Conservation (phyloP, 768 basidiomycete species). For the Tylopilus vinaceipallidus region DNA sequence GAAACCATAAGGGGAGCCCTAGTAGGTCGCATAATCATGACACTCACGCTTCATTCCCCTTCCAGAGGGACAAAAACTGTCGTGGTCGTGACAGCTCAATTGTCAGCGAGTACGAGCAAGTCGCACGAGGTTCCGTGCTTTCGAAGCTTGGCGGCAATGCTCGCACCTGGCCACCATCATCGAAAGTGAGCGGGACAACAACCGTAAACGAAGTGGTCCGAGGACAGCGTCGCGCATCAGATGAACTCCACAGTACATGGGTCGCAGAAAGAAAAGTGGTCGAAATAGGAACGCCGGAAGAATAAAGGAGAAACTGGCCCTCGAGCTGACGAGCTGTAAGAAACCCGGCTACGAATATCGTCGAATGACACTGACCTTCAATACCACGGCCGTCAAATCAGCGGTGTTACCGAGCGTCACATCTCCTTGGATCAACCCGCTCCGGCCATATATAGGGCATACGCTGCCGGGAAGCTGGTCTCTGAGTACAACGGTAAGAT, state of each 20-base stretch:
- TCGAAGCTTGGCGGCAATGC: slow-evolving; percentile 52
- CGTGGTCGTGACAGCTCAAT: slow-evolving; percentile 41
- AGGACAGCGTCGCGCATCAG: slow-evolving; percentile 28
- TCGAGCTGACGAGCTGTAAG: slow-evolving; percentile 20
- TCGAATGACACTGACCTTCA: slow-evolving; percentile 20
- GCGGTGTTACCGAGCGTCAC: slow-evolving; percentile 13
- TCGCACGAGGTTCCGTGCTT: slow-evolving; percentile 25
- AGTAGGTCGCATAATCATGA: not conserved
- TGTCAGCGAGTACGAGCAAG: slow-evolving; percentile 45
- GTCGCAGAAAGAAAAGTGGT: slow-evolving; percentile 18
- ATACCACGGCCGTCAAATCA: slow-evolving; percentile 16
- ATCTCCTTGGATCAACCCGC: slow-evolving; percentile 24
- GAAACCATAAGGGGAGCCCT: not conserved
- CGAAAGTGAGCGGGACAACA: slow-evolving; percentile 46
- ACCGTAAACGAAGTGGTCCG: slow-evolving; percentile 41
- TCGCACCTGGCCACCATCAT: slow-evolving; percentile 30
- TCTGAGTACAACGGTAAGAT: slow-evolving; percentile 23
- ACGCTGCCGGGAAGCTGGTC: slow-evolving; percentile 23
- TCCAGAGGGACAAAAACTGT: slow-evolving; percentile 44
- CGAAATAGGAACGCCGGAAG: slow-evolving; percentile 10
- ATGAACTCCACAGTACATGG: slow-evolving; percentile 18
- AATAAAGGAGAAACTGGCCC: slow-evolving; percentile 20
- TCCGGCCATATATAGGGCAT: slow-evolving; percentile 20
- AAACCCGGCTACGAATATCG: not conserved
- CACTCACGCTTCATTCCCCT: slow-evolving; percentile 44